Evolutionary conservation across 73 alveolate genomes (phyloP), one percentile per base, ranked within the genome.

Genomic region (Halteria grandinella): DNA sequence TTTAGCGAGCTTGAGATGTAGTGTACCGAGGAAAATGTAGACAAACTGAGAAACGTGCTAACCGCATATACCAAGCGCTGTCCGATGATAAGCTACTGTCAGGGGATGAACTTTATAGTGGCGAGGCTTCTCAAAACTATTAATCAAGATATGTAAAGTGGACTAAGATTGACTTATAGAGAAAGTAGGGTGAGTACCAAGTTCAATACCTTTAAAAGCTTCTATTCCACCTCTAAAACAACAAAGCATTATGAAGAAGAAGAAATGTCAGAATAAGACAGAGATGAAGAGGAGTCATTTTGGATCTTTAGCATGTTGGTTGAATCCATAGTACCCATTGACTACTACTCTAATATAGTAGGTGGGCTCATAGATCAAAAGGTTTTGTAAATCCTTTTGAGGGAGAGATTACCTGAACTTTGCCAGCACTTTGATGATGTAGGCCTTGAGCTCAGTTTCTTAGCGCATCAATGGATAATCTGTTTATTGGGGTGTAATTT

Each of bases 71-170:
- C 91, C 37, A 91, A 83, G 63, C 53, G 99, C 28, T 91, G 92
- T 78, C 94, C 95, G 24, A 91, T 95, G 11, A 87, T 94, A 14
- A 97, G 99, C 0, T 94, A 94, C 71, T 89, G 96, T 32, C 94
- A 94, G 88, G 99, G 99, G 21, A 62, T 94, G 75, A 94, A 94
- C 75, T 89, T 83, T 69, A 75, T 94, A 11, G 96, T 83, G n/a
- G 97, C 97, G 21, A 81, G 95, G 59, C 55, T 94, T 43, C 70
- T 94, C 37, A 91, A 86, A 51, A n/a, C n/a, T n/a, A n/a, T n/a
- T n/a, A n/a, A n/a, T n/a, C n/a, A n/a, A n/a, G 57, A 50, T 34
- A 83, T 90, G 55, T 75, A 57, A 57, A 31, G 37, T 10, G 25
- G 55, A 11, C 55, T 2, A 15, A 55, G 20, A 12, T 47, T 5